A percentile compares a stretch with the other conserved stretches of the same genome.
These are phyloP conservation scores for Fusarium dlaminii DNA, from an alignment of 2,329 filamentous ascomycete genomes.

Conservation along the genomic window DNA sequence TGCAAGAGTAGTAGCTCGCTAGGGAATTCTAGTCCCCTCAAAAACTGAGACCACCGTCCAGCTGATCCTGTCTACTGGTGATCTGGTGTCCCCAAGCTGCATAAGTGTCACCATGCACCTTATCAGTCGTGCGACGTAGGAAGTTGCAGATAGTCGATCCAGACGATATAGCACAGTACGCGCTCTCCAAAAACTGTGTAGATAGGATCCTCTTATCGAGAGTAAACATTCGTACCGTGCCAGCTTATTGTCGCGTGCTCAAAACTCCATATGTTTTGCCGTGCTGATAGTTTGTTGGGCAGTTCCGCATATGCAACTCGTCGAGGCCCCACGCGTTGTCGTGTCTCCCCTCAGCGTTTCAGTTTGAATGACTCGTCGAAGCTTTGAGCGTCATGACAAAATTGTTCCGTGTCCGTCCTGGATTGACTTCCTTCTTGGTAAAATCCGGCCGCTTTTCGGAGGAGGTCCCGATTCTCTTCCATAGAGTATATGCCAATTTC, in stretches of 20 bases:
- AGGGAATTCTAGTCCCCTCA: slow-evolving; percentile 36
- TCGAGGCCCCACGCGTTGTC: slow-evolving; percentile 25
- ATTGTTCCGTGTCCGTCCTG: slow-evolving; percentile 84
- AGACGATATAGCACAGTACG: slow-evolving; percentile 13
- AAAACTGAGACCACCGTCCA: slow-evolving; percentile 39
- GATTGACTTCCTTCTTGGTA: slow-evolving; percentile 77
- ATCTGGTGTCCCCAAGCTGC: slow-evolving; percentile 29
- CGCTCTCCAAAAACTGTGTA: slow-evolving; percentile 20
- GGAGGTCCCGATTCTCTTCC: slow-evolving; percentile 61
- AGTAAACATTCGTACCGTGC: slow-evolving; percentile 2
- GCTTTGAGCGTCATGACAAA: slow-evolving; percentile 79
- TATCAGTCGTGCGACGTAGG: slow-evolving; percentile 32
- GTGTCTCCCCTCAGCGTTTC: slow-evolving; percentile 16
- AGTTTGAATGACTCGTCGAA: slow-evolving; percentile 29
- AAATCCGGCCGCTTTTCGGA: slow-evolving; percentile 34
- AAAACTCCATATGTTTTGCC: slow-evolving; percentile 17
- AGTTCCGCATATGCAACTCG: slow-evolving; percentile 40
- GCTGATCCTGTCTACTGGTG: slow-evolving; percentile 35
- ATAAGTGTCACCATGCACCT: slow-evolving; percentile 31
- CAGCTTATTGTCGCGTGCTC: slow-evolving; percentile 9
- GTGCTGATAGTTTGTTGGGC: slow-evolving; percentile 34
- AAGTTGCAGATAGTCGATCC: slow-evolving; percentile 25
- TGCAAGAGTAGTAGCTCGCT: slow-evolving; percentile 37
- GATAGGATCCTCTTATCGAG: slow-evolving; percentile 15
- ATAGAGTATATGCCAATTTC: slow-evolving; percentile 92